Evolutionary conservation across 495 filamentous ascomycete genomes (phyloP), one percentile per base, ranked within the genome.

Genomic region (Neurospora terricola): DNA sequence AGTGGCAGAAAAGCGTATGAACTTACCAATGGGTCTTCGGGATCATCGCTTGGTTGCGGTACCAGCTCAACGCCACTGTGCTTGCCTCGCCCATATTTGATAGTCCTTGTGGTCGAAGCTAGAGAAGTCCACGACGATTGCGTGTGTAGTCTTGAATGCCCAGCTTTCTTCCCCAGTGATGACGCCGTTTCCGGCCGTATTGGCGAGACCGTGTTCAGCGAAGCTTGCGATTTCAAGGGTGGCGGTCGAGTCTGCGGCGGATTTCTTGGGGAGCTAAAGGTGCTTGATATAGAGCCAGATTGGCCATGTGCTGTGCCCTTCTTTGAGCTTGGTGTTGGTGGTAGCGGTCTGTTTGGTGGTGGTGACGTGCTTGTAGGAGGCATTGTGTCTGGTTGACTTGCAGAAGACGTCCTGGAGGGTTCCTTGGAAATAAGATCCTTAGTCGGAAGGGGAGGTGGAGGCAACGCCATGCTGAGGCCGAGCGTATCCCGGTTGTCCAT

Each of bases 31-130:
- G 86, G 86, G 72, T 87, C 86, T 66, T 84, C 81, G 10, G 77
- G 81, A 68, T 85, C 80, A 45, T 84, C 81, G 69, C 84, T 87
- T 3, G 86, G 84, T 54, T 84, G 84, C 14, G 86, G 86, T 5
- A 84, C 84, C 62, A 87, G 76, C 74, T 86, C 85, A 18, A 86
- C 76, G 34, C 76, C 75, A 12, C 79, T 77, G 62, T 81, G 74
- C 69, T 82, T 86, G 8, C 85, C 84, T 72, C 75, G 79, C 9
- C 79, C 84, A 38, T 84, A 87, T 74, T 86, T 87, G 73, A 83
- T 82, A 12, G 79, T 76, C 71, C 83, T 80, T 69, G 72, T 73
- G 11, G 75, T 81, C 18, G 81, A 82, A 9, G 68, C 70, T 14
- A 78, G 77, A n/a, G 78, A 83, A 7, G 76, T 75, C 74, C 78